Conservation (phyloP, 2,329 filamentous ascomycete species). For the Pseudopithomyces chartarum region DNA sequence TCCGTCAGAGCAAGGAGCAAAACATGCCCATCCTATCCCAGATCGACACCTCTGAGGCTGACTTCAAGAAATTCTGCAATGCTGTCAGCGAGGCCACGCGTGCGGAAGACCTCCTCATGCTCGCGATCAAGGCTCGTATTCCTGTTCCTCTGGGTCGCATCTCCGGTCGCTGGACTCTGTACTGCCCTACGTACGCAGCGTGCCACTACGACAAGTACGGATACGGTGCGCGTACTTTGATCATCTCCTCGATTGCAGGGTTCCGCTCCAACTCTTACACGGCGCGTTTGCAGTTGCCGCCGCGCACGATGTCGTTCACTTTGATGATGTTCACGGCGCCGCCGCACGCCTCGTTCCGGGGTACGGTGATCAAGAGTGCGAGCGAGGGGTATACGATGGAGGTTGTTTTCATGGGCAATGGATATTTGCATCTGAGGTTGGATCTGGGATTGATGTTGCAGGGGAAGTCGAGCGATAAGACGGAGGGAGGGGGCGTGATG, state of each 20-base stretch:
- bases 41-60: conserved; percentile 2
- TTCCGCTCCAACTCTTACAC: conserved; percentile 22
- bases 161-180: conserved; percentile 32
- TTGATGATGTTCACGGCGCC: conserved; percentile 24
- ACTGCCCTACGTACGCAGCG: conserved; percentile 30
- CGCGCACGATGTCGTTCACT: conserved; percentile 29
- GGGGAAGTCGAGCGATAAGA: conserved; percentile 24
- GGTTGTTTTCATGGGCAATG: conserved; percentile 35
- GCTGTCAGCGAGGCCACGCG: conserved; percentile 2
- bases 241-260: conserved; percentile 23
- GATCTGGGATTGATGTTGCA: conserved; percentile 34
- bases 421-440: conserved; percentile 30
- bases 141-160: conserved; percentile 32
- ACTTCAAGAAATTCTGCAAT: conserved; percentile 7
- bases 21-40: conserved; percentile 4
- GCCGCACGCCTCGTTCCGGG: conserved; percentile 35
- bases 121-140: conserved; percentile 22
- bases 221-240: conserved; percentile 30
- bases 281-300: conserved; percentile 32
- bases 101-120: conserved; percentile 24
- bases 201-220: conserved; percentile 36
- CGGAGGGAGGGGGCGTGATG: conserved; percentile 20
- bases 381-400: conserved; percentile 32
- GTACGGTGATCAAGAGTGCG: conserved; percentile 22
- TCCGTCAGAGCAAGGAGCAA: conserved; percentile 21